Conservation (phyloP, 148 eudicot genomes). For the Rhododendron griersonianum region DNA sequence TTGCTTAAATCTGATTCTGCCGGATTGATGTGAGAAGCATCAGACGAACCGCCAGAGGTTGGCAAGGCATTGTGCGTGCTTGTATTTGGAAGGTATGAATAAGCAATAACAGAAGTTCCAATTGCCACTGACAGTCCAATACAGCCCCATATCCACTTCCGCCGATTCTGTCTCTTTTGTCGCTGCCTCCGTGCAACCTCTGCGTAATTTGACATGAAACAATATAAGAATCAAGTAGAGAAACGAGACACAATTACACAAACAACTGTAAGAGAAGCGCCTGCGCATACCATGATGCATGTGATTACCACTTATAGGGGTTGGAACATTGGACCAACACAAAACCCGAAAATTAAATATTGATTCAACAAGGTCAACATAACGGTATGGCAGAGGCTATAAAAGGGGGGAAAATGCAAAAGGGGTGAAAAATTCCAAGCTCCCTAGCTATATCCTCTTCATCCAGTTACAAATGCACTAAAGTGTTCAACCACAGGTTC, state of each 20-base stretch:
- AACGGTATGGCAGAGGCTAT: no score
- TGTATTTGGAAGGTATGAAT: constrained; percentile 26
- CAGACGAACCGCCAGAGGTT: constrained; percentile 11
- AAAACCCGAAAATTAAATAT: neutral
- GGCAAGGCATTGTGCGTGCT: neutral
- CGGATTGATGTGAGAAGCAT: constrained; percentile 3
- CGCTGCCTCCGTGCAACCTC: constrained; percentile 44
- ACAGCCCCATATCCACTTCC: constrained; percentile 47
- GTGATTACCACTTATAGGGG: neutral
- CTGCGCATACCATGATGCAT: neutral
- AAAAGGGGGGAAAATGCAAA: neutral
- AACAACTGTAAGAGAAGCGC: neutral
- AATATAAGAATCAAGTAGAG: neutral
- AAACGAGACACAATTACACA: constrained; percentile 14
- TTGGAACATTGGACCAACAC: neutral
- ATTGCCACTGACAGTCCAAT: constrained; percentile 34
- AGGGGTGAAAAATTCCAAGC: neutral
- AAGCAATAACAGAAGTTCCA: constrained; percentile 38
- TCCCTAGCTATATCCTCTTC: neutral
- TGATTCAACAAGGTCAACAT: no score
- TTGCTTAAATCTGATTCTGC: neutral
- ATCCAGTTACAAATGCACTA: neutral
- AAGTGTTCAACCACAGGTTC: neutral
- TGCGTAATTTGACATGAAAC: constrained; percentile 10
- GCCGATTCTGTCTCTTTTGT: constrained; percentile 27